These are phyloP conservation scores for Candida yuanshanica DNA, from an alignment of 805 yeast genomes.

Conservation along the genomic window DNA sequence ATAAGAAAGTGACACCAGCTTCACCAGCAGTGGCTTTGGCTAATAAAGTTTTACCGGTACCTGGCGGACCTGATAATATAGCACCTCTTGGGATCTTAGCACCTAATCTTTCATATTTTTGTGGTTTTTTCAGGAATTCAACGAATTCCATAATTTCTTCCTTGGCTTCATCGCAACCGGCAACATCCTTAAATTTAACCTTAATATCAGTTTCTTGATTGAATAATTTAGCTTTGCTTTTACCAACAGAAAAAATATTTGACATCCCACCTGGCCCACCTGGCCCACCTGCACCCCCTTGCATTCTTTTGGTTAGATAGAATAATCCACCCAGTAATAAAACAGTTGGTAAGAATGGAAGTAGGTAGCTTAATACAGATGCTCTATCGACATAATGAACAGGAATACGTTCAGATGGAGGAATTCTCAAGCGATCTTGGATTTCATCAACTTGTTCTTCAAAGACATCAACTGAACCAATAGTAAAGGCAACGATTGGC, in stretches of 20 bases:
- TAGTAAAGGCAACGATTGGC: conserved; percentile 42
- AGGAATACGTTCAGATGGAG: conserved; percentile 66
- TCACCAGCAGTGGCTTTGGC: conserved; percentile 99
- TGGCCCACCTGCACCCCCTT: conserved; percentile 35
- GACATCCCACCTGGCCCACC: conserved; percentile 50
- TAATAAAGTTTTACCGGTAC: conserved; percentile 95
- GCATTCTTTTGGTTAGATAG: conserved; percentile 60
- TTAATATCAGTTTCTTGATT: conserved; percentile 89
- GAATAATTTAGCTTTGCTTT: conserved; percentile 85
- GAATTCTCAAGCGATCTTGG: conserved; percentile 62
- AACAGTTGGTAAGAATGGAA: conserved; percentile 84
- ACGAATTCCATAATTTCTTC: conserved; percentile 98
- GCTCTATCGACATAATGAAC: conserved; percentile 74
- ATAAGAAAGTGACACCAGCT: conserved; percentile 94
- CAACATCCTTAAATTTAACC: conserved; percentile 88
- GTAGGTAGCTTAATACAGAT: conserved; percentile 51
- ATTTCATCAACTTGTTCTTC: conserved; percentile 74
- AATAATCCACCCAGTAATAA: conserved; percentile 83
- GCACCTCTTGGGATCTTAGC: conserved; percentile 99
- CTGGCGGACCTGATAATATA: conserved; percentile 95
- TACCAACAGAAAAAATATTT: conserved; percentile 86
- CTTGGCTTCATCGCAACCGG: conserved; percentile 96
- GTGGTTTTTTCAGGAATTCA: conserved; percentile 83
- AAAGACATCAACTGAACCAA: conserved; percentile 86
- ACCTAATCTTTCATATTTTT: conserved; percentile 85